A percentile compares a stretch with the other conserved stretches of the same genome.
Evolutionary conservation across 306 rosid genomes (phyloP).

Genomic region (Pueraria montana): DNA sequence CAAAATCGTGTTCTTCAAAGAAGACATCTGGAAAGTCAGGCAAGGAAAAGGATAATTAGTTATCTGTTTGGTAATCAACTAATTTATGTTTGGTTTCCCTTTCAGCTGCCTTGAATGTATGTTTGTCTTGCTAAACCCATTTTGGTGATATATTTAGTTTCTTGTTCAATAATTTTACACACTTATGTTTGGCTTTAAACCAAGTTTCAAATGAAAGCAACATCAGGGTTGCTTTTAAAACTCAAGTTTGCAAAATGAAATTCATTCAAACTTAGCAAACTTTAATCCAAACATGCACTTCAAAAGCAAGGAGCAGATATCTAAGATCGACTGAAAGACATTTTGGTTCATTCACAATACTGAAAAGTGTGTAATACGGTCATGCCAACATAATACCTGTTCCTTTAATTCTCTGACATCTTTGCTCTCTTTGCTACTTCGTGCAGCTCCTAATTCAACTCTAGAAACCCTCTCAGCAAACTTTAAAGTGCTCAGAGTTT

Average conservation of each 20-base stretch:
- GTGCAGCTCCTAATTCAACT: constrained; percentile 91
- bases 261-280: background rate
- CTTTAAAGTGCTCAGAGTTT: constrained; percentile 83
- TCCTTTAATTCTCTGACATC: constrained; percentile 85
- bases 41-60: constrained; percentile 15
- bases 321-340: background rate
- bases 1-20: constrained; percentile 64
- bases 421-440: constrained; percentile 75
- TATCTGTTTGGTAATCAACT: background rate
- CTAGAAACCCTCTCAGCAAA: constrained; percentile 98
- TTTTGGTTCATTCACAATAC: background rate
- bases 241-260: background rate
- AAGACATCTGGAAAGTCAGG: constrained; percentile 66
- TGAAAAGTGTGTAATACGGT: constrained; percentile 14
- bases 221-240: background rate
- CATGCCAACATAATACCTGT: constrained; percentile 61
- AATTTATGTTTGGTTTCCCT: background rate
- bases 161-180: background rate
- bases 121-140: background rate
- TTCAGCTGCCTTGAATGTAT: background rate
- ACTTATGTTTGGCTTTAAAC: background rate
- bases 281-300: background rate
- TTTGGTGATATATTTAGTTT: background rate
- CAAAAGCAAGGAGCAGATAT: background rate
- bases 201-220: background rate